phyloP scores from a whole-genome alignment of 2,329 filamentous ascomycete species.

The Claviceps sorghi region DNA sequence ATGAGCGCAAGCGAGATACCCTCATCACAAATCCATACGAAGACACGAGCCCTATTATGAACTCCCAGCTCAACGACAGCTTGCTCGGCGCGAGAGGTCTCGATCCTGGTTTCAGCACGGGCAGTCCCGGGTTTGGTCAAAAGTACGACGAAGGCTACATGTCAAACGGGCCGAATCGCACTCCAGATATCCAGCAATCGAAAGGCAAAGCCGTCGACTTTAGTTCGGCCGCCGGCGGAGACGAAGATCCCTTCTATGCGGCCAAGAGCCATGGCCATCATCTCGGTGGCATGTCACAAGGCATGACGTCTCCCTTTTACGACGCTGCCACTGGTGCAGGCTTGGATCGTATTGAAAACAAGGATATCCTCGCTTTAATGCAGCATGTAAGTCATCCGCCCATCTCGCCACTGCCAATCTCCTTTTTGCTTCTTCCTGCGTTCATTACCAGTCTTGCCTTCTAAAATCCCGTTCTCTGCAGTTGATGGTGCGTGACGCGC shows the following conservation, averaged over 20 bases:
- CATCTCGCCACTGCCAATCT: background rate
- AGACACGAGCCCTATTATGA: slow-evolving; percentile 46
- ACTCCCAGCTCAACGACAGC: slow-evolving; percentile 36
- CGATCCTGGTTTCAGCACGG: slow-evolving; percentile 32
- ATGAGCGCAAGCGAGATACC: slow-evolving; percentile 50
- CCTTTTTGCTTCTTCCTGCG: background rate
- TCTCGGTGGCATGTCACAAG: slow-evolving; percentile 80
- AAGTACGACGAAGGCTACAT: slow-evolving; percentile 83
- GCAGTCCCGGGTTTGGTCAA: slow-evolving; percentile 42
- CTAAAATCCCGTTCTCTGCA: slow-evolving; percentile 18
- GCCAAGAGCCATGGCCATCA: slow-evolving; percentile 47
- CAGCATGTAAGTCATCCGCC: slow-evolving; percentile 53
- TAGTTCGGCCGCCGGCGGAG: slow-evolving; percentile 30
- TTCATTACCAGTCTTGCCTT: background rate
- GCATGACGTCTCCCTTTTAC: slow-evolving; percentile 78
- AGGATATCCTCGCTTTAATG: slow-evolving; percentile 95
- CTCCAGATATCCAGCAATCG: slow-evolving; percentile 31
- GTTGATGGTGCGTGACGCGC: slow-evolving; percentile 91
- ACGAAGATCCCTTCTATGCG: slow-evolving; percentile 51
- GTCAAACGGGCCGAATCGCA: slow-evolving; percentile 51
- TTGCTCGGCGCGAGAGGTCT: slow-evolving; percentile 28
- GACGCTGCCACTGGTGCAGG: slow-evolving; percentile 78
- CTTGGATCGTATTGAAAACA: slow-evolving; percentile 84
- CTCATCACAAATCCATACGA: slow-evolving; percentile 54
- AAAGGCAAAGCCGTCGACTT: slow-evolving; percentile 44